A percentile compares a stretch with the other conserved stretches of the same genome.
These are phyloP conservation scores for Sugiyamaella xylanicola DNA, from an alignment of 1,139 yeast genomes.

Conservation along the genomic window DNA sequence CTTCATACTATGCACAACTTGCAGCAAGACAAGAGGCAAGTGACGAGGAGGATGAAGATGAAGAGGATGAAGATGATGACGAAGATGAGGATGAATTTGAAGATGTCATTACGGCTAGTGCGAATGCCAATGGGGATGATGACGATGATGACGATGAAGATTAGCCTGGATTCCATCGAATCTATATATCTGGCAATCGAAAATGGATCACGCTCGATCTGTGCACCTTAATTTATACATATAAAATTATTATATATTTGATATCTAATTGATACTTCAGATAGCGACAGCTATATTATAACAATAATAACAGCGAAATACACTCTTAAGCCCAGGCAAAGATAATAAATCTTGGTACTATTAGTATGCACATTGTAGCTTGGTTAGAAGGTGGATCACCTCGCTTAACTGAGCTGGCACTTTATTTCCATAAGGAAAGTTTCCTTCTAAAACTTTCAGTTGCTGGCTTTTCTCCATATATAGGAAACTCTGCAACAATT, in stretches of 20 bases:
- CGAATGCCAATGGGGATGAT: slow-evolving; percentile 30
- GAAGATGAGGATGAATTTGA: slow-evolving; percentile 64
- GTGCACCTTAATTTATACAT: neutral
- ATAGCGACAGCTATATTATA: too few species aligned
- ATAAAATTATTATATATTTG: neutral
- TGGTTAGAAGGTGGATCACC: slow-evolving; percentile 6
- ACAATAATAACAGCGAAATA: too few species aligned
- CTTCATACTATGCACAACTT: slow-evolving; percentile 74
- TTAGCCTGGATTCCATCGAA: too few species aligned
- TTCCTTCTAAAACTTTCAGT: neutral
- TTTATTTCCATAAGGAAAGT: neutral
- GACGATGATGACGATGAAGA: slow-evolving; percentile 39
- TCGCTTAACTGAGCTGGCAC: slow-evolving; percentile 2
- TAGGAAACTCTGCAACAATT: slow-evolving; percentile 11
- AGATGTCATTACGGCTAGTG: slow-evolving; percentile 45
- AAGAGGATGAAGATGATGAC: slow-evolving; percentile 51
- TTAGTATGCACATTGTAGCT: slow-evolving; percentile 7
- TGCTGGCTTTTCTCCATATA: slow-evolving; percentile 9
- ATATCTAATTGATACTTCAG: too few species aligned
- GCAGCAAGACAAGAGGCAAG: slow-evolving; percentile 64
- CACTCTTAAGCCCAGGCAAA: too few species aligned
- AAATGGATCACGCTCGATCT: too few species aligned
- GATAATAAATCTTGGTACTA: too few species aligned
- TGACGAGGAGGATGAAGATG: slow-evolving; percentile 48
- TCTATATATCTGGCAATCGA: too few species aligned